Conservation (phyloP, 208 protist genomes). For the Leishmania gerbilli region DNA sequence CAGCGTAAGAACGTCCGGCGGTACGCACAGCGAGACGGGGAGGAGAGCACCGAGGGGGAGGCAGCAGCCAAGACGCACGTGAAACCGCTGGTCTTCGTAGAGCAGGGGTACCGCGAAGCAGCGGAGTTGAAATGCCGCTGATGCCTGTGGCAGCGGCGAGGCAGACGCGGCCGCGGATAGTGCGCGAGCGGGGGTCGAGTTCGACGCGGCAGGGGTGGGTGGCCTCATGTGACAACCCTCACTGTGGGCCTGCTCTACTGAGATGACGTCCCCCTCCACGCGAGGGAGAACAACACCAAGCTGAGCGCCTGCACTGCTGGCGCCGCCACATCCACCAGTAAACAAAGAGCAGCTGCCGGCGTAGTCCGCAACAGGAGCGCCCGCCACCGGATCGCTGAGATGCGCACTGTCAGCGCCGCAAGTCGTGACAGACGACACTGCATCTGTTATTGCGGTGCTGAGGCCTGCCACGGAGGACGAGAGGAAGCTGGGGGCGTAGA, state of each 20-base stretch:
- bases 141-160: not conserved
- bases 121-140: conserved; percentile 34
- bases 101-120: conserved; percentile 66
- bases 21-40: conserved; percentile 49
- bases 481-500: conserved; percentile 8
- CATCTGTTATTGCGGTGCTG: conserved; percentile 11
- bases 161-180: not conserved
- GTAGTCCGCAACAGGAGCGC: not conserved
- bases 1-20: conserved; percentile 67
- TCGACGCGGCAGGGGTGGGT: not conserved
- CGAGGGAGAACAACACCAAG: conserved; percentile 70
- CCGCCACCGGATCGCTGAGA: not conserved
- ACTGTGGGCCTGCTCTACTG: conserved; percentile 43
- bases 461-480: conserved; percentile 14
- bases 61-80: conserved; percentile 53
- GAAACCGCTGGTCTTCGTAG: conserved; percentile 77
- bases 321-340: not conserved
- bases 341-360: not conserved
- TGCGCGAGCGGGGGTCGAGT: not conserved
- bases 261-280: conserved; percentile 61
- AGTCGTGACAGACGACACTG: conserved; percentile 19
- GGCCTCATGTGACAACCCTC: not conserved
- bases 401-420: not conserved
- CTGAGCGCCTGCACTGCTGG: conserved; percentile 12
- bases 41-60: conserved; percentile 59